Conservation (phyloP, 495 filamentous ascomycete genomes). For the Annulohypoxylon bovei region DNA sequence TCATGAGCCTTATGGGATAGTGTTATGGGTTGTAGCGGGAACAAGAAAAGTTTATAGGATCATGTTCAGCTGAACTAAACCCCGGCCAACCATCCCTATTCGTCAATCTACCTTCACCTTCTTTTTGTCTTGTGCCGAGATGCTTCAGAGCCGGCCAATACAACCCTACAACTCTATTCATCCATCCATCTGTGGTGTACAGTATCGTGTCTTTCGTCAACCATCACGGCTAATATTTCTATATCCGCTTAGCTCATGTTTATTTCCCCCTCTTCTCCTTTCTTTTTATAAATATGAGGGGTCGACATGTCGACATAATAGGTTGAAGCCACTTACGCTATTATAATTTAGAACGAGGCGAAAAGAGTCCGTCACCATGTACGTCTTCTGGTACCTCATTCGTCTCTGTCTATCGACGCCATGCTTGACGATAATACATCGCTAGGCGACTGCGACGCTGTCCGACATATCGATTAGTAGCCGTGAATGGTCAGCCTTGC, state of each 20-base stretch:
- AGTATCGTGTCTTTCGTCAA: constrained; percentile 4
- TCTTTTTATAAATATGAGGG: background rate
- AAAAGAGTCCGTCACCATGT: background rate
- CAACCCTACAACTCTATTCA: constrained; percentile 41
- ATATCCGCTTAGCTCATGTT: background rate
- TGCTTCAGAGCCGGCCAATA: constrained; percentile 18
- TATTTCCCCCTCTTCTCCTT: background rate
- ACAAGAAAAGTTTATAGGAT: constrained; percentile 19
- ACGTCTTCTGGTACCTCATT: background rate
- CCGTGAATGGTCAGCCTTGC: constrained; percentile 21
- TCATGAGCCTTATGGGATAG: background rate
- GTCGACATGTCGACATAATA: constrained; percentile 1
- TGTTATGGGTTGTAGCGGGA: constrained; percentile 23
- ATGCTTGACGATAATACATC: constrained; percentile 13
- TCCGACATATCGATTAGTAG: constrained; percentile 11
- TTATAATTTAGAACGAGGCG: constrained; percentile 25
- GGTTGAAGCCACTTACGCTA: constrained; percentile 13
- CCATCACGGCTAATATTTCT: background rate
- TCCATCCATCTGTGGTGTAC: constrained; percentile 6
- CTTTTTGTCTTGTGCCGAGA: constrained; percentile 8
- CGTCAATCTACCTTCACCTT: constrained; percentile 27
- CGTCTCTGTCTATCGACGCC: constrained; percentile 13
- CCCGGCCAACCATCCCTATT: constrained; percentile 11
- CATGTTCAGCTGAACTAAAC: constrained; percentile 29
- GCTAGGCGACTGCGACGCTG: background rate